phyloP scores from a whole-genome alignment of 106 monocot genomes.

The Acanthochlamys bracteata region DNA sequence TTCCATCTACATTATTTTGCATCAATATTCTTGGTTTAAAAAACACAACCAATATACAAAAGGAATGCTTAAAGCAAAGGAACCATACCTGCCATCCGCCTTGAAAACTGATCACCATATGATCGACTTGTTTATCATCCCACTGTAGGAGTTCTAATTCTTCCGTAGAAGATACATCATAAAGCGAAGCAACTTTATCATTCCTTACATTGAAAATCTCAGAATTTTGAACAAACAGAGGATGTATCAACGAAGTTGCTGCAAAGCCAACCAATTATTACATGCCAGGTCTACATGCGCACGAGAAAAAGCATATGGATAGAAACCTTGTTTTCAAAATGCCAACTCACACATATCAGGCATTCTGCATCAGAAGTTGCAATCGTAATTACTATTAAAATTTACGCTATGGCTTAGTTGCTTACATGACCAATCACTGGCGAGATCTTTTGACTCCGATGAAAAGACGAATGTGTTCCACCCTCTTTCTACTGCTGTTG shows the following conservation, averaged over 20 bases:
- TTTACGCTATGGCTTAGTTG: too few species aligned
- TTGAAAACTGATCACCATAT: slow-evolving; percentile 42
- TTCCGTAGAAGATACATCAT: slow-evolving; percentile 48
- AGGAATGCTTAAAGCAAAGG: neutral
- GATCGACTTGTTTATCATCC: slow-evolving; percentile 25
- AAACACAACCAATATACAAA: neutral
- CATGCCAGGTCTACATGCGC: too few species aligned
- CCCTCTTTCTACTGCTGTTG: slow-evolving; percentile 52
- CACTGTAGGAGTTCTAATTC: slow-evolving; percentile 39
- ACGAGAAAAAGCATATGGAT: neutral
- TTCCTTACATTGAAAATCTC: slow-evolving; percentile 35
- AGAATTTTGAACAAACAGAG: slow-evolving; percentile 48
- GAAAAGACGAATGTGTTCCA: slow-evolving; percentile 55
- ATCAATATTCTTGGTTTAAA: neutral
- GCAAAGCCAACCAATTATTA: slow-evolving; percentile 15
- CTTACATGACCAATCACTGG: slow-evolving; percentile 49
- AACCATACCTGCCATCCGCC: slow-evolving; percentile 59
- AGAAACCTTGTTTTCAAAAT: neutral
- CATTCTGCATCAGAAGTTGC: neutral
- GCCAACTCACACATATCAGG: neutral
- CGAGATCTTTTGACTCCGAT: slow-evolving; percentile 26
- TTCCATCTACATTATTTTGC: neutral
- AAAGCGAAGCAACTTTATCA: slow-evolving; percentile 35
- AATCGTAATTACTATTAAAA: neutral
- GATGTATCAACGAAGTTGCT: slow-evolving; percentile 64